Conservation (phyloP, 768 basidiomycete species). For the Mycena olivaceomarginata region DNA sequence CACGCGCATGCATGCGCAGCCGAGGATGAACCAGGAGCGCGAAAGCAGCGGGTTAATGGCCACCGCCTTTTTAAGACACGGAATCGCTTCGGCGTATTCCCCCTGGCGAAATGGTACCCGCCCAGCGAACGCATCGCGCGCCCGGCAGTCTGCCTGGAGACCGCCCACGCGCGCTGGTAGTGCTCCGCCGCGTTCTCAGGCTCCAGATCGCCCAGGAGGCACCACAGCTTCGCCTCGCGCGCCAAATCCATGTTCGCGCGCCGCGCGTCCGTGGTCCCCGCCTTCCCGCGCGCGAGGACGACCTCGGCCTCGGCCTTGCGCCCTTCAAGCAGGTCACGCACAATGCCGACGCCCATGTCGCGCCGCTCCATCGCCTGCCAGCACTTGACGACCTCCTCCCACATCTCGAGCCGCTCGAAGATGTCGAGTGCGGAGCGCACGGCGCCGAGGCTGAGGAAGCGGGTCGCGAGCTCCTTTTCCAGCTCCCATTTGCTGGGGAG, state of each 20-base stretch:
- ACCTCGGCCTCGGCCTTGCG: slow-evolving; percentile 88
- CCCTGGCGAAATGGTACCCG: slow-evolving; percentile 84
- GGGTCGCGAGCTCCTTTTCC: slow-evolving; percentile 91
- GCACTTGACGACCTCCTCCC: slow-evolving; percentile 97
- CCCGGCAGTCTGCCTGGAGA: slow-evolving; percentile 88
- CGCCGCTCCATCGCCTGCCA: slow-evolving; percentile 88
- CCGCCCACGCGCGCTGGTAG: slow-evolving; percentile 89
- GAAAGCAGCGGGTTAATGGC: slow-evolving; percentile 91
- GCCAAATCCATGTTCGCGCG: slow-evolving; percentile 73
- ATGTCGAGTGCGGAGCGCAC: slow-evolving; percentile 94
- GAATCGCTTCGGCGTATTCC: slow-evolving; percentile 78
- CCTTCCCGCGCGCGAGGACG: slow-evolving; percentile 78
- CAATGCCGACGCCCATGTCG: slow-evolving; percentile 87
- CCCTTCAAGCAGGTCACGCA: slow-evolving; percentile 91
- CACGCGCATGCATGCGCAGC: slow-evolving; percentile 88
- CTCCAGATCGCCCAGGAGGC: slow-evolving; percentile 95
- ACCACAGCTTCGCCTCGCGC: slow-evolving; percentile 95
- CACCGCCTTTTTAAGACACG: slow-evolving; percentile 84
- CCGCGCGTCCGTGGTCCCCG: slow-evolving; percentile 59
- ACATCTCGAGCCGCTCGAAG: slow-evolving; percentile 97
- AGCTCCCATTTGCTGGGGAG: slow-evolving; percentile 96
- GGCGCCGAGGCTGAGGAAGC: slow-evolving; percentile 91
- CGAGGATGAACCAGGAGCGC: slow-evolving; percentile 98
- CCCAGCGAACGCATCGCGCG: slow-evolving; percentile 96
- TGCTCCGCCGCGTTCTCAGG: slow-evolving; percentile 80